These are phyloP conservation scores for Sphaerosporella brunnea DNA, from an alignment of 495 filamentous ascomycete species.

Conservation along the genomic window DNA sequence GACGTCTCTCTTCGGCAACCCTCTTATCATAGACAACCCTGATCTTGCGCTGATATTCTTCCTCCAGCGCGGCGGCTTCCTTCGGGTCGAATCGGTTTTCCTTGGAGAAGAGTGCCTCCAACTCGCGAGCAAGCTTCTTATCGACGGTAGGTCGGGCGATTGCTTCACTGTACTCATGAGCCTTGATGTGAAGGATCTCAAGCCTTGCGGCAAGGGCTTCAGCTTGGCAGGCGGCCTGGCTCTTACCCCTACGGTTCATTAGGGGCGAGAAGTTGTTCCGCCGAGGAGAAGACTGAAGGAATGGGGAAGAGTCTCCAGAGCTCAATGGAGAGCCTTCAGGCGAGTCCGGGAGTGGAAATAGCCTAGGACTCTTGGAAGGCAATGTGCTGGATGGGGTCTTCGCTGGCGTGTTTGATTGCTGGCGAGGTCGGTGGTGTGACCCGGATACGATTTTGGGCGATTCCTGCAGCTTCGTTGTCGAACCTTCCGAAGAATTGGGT, in stretches of 20 bases:
- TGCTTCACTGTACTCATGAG: conserved; percentile 21
- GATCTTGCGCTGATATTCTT: conserved; percentile 19
- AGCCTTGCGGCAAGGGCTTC: background rate
- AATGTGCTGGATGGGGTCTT: background rate
- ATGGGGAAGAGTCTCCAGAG: background rate
- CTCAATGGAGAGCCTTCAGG: background rate
- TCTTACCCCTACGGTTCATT: background rate
- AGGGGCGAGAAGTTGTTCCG: no score
- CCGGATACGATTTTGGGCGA: no score
- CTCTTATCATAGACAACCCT: conserved; percentile 16
- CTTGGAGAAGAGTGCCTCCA: conserved; percentile 19
- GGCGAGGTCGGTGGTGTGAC: background rate
- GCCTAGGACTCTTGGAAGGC: background rate
- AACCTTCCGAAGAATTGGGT: no score
- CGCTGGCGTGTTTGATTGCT: background rate
- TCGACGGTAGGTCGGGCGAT: conserved; percentile 14
- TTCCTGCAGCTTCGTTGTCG: background rate
- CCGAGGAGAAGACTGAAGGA: background rate
- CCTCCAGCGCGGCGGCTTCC: conserved; percentile 20
- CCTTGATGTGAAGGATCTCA: conserved; percentile 13
- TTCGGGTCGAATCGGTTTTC: conserved; percentile 20
- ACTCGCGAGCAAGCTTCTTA: conserved; percentile 13
- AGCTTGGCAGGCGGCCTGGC: background rate
- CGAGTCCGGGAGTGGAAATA: conserved; percentile 2
- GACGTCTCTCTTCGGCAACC: conserved; percentile 11